Percentiles rank a stretch among this genome's conserved stretches.
These are phyloP conservation scores for Fusarium sp. DNA, from an alignment of 2,329 filamentous ascomycete genomes.

Conservation along the genomic window DNA sequence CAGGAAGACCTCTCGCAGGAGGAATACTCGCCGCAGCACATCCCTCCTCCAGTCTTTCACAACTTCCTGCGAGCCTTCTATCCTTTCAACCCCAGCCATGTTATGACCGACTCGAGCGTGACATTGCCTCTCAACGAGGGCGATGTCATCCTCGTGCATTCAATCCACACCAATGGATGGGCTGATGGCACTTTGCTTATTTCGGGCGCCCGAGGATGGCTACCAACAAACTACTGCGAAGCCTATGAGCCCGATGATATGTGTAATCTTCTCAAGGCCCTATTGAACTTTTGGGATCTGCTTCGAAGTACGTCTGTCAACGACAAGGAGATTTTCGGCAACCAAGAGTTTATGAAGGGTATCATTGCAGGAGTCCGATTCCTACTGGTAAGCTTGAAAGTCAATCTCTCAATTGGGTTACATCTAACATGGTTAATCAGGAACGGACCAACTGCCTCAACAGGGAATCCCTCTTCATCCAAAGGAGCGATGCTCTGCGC, in stretches of 20 bases:
- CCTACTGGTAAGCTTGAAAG: conserved; percentile 74
- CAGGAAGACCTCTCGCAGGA: conserved; percentile 64
- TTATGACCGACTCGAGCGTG: conserved; percentile 84
- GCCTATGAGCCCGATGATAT: conserved; percentile 91
- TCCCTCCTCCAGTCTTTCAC: conserved; percentile 78
- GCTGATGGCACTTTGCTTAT: conserved; percentile 91
- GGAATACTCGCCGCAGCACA: conserved; percentile 46
- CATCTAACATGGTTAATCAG: conserved; percentile 56
- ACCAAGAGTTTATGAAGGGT: conserved; percentile 93
- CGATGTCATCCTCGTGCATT: conserved; percentile 93
- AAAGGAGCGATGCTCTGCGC: conserved; percentile 79
- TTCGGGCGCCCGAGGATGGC: conserved; percentile 89
- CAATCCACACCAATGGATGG: conserved; percentile 98
- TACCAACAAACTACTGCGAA: conserved; percentile 98
- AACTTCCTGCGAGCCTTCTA: conserved; percentile 96
- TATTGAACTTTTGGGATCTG: conserved; percentile 93
- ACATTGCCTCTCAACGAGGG: conserved; percentile 90
- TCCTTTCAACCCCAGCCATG: conserved; percentile 83
- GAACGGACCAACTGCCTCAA: conserved; percentile 90
- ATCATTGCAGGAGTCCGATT: conserved; percentile 93
- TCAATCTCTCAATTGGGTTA: conserved; percentile 1
- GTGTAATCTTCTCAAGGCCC: conserved; percentile 82
- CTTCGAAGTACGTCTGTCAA: conserved; percentile 80
- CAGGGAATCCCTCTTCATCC: conserved; percentile 79
- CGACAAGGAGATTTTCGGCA: conserved; percentile 82